Evolutionary conservation across 2,329 filamentous ascomycete genomes (phyloP), one percentile per base, ranked within the genome.

Genomic region (Beauveria asiatica): DNA sequence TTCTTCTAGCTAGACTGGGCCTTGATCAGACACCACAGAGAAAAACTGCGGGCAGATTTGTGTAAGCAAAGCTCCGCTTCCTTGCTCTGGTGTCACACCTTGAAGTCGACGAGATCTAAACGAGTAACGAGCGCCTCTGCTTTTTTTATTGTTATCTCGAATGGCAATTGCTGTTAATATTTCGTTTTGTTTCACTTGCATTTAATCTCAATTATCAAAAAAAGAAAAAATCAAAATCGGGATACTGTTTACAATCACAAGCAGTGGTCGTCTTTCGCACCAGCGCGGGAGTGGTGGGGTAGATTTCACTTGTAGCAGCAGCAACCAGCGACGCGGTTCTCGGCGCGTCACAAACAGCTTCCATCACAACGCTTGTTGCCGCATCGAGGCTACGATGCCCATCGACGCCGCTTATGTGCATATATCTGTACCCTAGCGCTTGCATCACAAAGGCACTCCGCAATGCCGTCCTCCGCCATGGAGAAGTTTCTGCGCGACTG

Each of bases 401-500:
- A 51, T 57, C 45, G 33, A 16, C 45, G 45, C 45, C 30, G 9
- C 9, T 8, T 42, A 16, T 21, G 33, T 30, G 45, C 21, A 41
- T 13, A 41, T 19, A 19, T 23, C 16, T 30, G 16, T 41, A 30
- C 16, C 13, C n/a, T 41, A 27, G 45, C 45, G 21, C 21, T 21
- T 42, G 2, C 7, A 19, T 8, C 23, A 19, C 10, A 30, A 10
- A 46, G 27, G 19, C 41, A 59, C 10, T n/a, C 6, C 17, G 19
- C 8, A 17, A 45, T 45, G 49, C 57, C 57, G 9, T 46, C 49
- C 48, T 52, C 57, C 51, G 41, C 30, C 56, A 97, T 99, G 94
- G 92, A 97, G 80, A 87, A 86, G 69, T 97, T 93, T 75, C 82
- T 99, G 70, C 88, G 92, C 72, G 88, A 90, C 70, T 99, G 94